Base-by-base conservation (phyloP, 139 green algal species). In the Marvania coccoides region DNA sequence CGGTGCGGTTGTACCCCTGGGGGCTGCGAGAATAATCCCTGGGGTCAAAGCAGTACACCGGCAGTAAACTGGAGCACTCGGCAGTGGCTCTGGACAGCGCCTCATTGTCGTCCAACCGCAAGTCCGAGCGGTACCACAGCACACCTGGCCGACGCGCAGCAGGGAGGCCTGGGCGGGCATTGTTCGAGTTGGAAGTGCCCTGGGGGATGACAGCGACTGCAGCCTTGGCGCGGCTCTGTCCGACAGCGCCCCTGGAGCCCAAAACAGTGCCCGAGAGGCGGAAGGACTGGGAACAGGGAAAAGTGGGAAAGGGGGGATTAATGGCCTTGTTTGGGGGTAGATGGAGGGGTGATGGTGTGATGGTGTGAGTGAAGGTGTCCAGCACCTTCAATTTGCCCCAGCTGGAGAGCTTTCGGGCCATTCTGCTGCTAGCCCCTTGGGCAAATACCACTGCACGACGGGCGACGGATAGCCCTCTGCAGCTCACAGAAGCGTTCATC, bases 41-140 rank as follows among this genome's bases (percentile, higher is more conserved):
- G 2, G 81, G 81, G 58, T 87, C 81, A 30, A 87, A 88, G 67
- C 75, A 81, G 58, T 79, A 86, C 34, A 87, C 76, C 1, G 76
- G 73, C 53, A 87, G 9, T 28, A 87, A 24, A 37, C 58, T 71
- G 34, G 38, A 47, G 33, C 56, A 63, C 53, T 76, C 74, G 15
- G 72, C 46, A 30, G 58, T 67, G 5, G 81, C 81, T 1, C n/a
- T 45, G 7, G 10, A 37, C 35, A 87, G 61, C 2, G 81, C 81
- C 55, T 80, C 81, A 38, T 87, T 63, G 47, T 87, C 81, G 38
- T 87, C 75, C 36, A 88, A 37, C 12, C 81, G 71, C 37, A 87
- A 61, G 70, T 87, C 81, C 37, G 66, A 69, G 19, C 75, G 57
- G 34, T 79, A 77, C 66, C 72, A 83, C 1, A 83, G n/a, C 6